Base-by-base conservation (phyloP, 345 rosid genomes). In the Eucalyptus sp. region DNA sequence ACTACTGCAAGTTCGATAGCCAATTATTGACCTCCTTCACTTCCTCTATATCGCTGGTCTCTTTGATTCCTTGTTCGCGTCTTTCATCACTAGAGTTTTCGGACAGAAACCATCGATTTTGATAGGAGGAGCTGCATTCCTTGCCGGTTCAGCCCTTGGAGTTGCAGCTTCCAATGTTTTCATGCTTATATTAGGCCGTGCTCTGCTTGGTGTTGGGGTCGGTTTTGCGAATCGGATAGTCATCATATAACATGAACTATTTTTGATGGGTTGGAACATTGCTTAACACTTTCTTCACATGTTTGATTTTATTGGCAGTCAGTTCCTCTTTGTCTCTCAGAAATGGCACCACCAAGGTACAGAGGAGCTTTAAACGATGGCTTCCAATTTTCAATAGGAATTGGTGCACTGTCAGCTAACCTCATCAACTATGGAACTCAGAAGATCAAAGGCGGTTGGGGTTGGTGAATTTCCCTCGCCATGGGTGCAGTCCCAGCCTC, bases 321-420 rank as follows among this genome's bases (percentile, higher is more conserved):
- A n/a, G 97, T 96, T n/a, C 98, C 98, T 7, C 62, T 95, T 6
- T 95, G 95, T 50, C 94, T 96, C 64, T 95, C 96, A 1, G 96
- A 97, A 90, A 96, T 97, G 98, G 99, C 98, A 29, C 97, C 96
- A 5, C 93, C 96, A 6, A 93, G 88, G 90, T 89, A 92, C 91
- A 93, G 97, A 92, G 98, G 98, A 93, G 96, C 96, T 50, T 88
- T 96, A 91, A 95, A 92, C 91, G 94, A 90, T 76, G 97, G 98
- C 50, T 96, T 97, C 89, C 96, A 97, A 86, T 90, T 93, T 18
- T 91, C 97, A 37, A 83, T 96, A 15, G 94, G 94, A 37, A 89
- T 96, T 22, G 99, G 99, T 1, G 94, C 89, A 6, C 88, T 97
- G 5, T 52, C 91, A 1, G 96, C 99, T 13, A 95, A 94, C 88